Base-by-base conservation (phyloP, 176 grass and related monocot genomes). In the Avena insularis region DNA sequence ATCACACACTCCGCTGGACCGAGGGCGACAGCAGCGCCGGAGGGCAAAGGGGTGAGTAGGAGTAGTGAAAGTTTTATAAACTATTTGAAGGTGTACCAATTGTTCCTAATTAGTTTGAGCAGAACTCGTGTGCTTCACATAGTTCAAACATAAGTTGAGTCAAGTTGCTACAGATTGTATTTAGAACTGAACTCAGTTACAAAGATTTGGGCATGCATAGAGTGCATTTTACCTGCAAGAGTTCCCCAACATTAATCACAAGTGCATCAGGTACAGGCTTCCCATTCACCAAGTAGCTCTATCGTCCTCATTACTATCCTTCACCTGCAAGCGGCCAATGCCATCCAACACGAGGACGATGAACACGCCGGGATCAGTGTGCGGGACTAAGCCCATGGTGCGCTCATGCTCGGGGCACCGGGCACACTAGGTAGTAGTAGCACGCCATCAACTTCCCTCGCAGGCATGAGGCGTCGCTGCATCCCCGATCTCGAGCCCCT, bases 171-270 rank as follows among this genome's bases (percentile, higher is more conserved):
- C 12, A 2, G 29, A 50, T 23, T 43, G 20, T 19, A 48, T 33
- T 53, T 51, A 77, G 62, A 78, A 47, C 21, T 59, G 16, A 12
- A 66, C 54, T 40, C n/a, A 76, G 45, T 16, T 57, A 2, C 6
- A 1, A 36, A 2, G 15, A 21, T 7, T 14, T 48, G 20, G 57
- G 33, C 14, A 23, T 9, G 1, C 6, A 50, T 12, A 9, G 9
- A 14, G 3, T 36, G 3, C 19, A 38, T 20, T 77, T 59, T 81
- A 97, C 95, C 91, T 97, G 92, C 33, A 97, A 78, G 19, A 97
- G 90, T 79, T 97, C 89, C 2, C 95, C 95, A 3, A 97, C 91
- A 65, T 97, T 94, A 82, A 97, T 86, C 48, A 94, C 91, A 72
- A 97, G 89, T 15, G 95, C 85, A 17, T 91, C 92, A 0, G 88